Percentiles rank a stretch among this genome's conserved stretches.
phyloP scores from a whole-genome alignment of 176 grass and related monocot species.

The Bromus sterilis region DNA sequence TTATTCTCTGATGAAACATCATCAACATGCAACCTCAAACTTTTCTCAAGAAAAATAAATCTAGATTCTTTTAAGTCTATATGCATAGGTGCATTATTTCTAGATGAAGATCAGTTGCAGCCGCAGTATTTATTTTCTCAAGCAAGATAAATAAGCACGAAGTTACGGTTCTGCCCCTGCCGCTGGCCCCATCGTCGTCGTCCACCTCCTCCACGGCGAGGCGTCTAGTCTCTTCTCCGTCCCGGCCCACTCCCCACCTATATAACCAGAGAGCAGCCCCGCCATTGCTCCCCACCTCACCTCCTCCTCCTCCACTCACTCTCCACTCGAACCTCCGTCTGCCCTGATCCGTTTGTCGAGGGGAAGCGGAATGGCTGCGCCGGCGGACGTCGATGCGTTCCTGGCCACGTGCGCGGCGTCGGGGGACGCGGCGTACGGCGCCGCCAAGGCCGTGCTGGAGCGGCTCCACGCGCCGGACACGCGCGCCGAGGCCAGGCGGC shows the following conservation, averaged over 20 bases:
- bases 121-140: no score
- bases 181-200: no score
- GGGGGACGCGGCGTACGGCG: constrained; percentile 81
- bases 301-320: not conserved
- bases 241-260: not conserved
- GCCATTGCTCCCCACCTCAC: not conserved
- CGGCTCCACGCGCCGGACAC: constrained; percentile 47
- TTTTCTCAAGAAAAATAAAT: no score
- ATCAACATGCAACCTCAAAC: no score
- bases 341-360: not conserved
- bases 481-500: constrained; percentile 58
- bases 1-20: no score
- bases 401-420: constrained; percentile 59
- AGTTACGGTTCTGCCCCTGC: no score
- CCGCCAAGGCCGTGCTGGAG: constrained; percentile 69
- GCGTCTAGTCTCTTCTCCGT: not conserved
- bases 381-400: constrained; percentile 47
- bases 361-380: not conserved
- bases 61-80: no score
- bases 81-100: no score
- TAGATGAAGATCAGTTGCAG: not conserved
- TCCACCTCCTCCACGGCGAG: constrained; percentile 4
- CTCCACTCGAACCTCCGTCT: not conserved
- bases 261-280: not conserved
- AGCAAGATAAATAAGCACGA: not conserved